phyloP scores from a whole-genome alignment of 768 basidiomycete species.

The Hericium coralloides region DNA sequence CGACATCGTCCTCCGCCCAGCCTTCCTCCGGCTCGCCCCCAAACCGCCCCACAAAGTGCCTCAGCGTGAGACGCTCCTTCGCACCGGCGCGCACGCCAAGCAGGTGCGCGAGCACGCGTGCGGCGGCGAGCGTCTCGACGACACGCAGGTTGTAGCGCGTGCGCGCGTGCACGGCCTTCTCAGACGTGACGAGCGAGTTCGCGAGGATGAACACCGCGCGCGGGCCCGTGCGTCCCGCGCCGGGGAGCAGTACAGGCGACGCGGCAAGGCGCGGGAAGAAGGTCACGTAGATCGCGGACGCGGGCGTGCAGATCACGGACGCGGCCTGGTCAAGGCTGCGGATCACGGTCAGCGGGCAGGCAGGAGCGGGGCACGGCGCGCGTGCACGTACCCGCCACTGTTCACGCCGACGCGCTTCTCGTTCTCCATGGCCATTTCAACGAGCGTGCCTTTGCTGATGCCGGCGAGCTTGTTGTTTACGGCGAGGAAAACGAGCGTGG shows the following conservation, averaged over 20 bases:
- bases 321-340: slow-evolving; percentile 82
- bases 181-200: slow-evolving; percentile 77
- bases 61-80: slow-evolving; percentile 49
- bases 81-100: slow-evolving; percentile 36
- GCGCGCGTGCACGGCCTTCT: slow-evolving; percentile 72
- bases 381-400: slow-evolving; percentile 54
- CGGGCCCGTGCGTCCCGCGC: slow-evolving; percentile 54
- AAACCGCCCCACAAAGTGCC: slow-evolving; percentile 57
- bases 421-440: slow-evolving; percentile 74
- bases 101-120: slow-evolving; percentile 57
- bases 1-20: slow-evolving; percentile 24
- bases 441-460: slow-evolving; percentile 62
- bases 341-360: neutral
- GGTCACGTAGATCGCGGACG: slow-evolving; percentile 67
- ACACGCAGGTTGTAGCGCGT: slow-evolving; percentile 83
- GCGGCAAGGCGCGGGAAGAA: slow-evolving; percentile 73
- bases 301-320: slow-evolving; percentile 26
- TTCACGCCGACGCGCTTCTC: slow-evolving; percentile 82
- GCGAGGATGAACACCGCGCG: slow-evolving; percentile 64
- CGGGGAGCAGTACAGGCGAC: slow-evolving; percentile 60
- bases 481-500: slow-evolving; percentile 71
- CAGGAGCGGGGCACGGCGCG: neutral
- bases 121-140: slow-evolving; percentile 81
- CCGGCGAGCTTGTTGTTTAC: slow-evolving; percentile 54
- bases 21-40: slow-evolving; percentile 34